phyloP scores from a whole-genome alignment of 2,329 filamentous ascomycete genomes.

The Pestalotiopsis sp. region DNA sequence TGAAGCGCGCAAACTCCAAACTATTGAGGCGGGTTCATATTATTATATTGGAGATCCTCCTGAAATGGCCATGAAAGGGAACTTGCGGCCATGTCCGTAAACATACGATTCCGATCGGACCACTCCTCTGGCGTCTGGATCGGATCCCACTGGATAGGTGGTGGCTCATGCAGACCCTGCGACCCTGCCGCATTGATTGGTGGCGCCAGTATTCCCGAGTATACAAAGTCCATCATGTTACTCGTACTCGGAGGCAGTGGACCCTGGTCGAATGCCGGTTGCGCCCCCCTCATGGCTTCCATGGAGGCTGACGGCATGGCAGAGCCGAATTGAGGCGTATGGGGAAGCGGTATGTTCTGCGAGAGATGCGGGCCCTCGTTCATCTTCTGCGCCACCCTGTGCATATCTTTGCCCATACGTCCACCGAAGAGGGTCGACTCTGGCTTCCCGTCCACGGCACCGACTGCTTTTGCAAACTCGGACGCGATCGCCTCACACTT shows the following conservation, averaged over 20 bases:
- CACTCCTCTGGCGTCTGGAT: conserved; percentile 12
- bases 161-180: not conserved
- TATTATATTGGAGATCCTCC: not conserved
- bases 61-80: conserved; percentile 1
- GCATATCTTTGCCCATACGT: conserved; percentile 6
- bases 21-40: not conserved
- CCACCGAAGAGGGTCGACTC: conserved; percentile 12
- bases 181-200: not conserved
- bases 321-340: not conserved
- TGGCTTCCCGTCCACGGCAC: conserved; percentile 17
- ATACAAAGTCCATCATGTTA: conserved; percentile 7
- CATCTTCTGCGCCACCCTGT: conserved; percentile 4
- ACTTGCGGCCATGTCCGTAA: conserved; percentile 9
- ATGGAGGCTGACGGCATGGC: not conserved
- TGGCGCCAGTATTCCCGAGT: conserved; percentile 10
- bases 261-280: not conserved
- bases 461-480: conserved; percentile 22
- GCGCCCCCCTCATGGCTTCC: not conserved
- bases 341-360: not conserved
- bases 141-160: conserved; percentile 14
- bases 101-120: conserved; percentile 11
- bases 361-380: not conserved
- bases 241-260: not conserved
- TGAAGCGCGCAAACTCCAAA: not conserved
- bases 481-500: conserved; percentile 22